Evolutionary conservation across 495 filamentous ascomycete species (phyloP), one percentile per base, ranked within the genome.

Genomic region (Amphirosellinia nigrospora): DNA sequence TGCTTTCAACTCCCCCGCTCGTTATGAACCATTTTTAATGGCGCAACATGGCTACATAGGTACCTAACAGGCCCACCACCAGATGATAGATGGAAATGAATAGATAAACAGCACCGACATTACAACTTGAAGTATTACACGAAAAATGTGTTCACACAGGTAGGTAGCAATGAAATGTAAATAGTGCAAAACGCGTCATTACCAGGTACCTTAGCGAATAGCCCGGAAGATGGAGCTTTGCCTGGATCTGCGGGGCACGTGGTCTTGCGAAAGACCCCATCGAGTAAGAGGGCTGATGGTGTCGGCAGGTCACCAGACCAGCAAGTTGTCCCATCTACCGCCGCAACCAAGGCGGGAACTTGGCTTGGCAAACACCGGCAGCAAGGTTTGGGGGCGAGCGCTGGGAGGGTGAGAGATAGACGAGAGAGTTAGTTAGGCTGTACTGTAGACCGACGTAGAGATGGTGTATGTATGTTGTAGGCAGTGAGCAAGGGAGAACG

Each of bases 291-390:
- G 43, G 50, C 34, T 69, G 55, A 62, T 50, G 45, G 56, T 53
- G 38, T 28, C n/a, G n/a, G 67, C 32, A 56, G 67, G 67, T 69
- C 67, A 69, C 58, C 67, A 63, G 67, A 69, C 67, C 67, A 55
- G n/a, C 67, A 41, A 50, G 39, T 21, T 48, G 41, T n/a, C 53
- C 65, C 53, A 68, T 66, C 52, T 21, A 66, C 41, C n/a, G 41
- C 38, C 32, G 23, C 32, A 11, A 58, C 30, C 55, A 58, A 56
- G 64, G 64, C 34, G 36, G 64, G 48, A 66, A 38, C 64, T 66
- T 19, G 1, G 64, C 52, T 66, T 58, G 63, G 50, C 52, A 45
- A 28, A 19, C 26, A 64, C 62, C 63, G 45, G 43, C 63, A 66
- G 32, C 63, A 64, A 36, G 55, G 32, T 58, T 58, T 38, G n/a